These are phyloP conservation scores for Chaetomium strumarium DNA, from an alignment of 2,329 filamentous ascomycete species.

Conservation along the genomic window DNA sequence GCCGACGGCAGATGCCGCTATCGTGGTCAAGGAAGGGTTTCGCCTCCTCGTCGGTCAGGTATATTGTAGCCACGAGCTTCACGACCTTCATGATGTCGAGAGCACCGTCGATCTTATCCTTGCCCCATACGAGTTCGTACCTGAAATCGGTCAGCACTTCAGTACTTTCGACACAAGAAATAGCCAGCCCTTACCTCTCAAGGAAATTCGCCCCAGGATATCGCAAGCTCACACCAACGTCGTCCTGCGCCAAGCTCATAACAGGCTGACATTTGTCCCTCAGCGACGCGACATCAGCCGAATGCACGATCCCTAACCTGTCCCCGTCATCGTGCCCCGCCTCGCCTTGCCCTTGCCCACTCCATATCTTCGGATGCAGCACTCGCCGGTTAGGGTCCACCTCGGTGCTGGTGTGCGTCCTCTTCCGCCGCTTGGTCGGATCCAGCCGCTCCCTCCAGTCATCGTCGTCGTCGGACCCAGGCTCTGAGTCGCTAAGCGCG, in stretches of 20 bases:
- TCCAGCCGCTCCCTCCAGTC: constrained; percentile 43
- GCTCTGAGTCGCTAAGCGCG: constrained; percentile 43
- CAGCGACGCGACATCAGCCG: constrained; percentile 49
- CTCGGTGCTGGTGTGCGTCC: constrained; percentile 26
- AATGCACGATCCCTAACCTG: constrained; percentile 48
- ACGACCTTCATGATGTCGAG: constrained; percentile 68
- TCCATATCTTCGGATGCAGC: constrained; percentile 33
- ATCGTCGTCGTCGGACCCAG: constrained; percentile 46
- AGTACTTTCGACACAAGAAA: neutral
- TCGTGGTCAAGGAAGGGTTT: constrained; percentile 64
- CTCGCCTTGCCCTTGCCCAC: constrained; percentile 31
- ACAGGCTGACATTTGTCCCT: constrained; percentile 46
- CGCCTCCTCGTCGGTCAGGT: constrained; percentile 66
- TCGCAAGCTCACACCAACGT: constrained; percentile 63
- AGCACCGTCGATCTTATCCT: constrained; percentile 72
- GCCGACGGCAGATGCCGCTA: constrained; percentile 66
- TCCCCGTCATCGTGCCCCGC: constrained; percentile 16
- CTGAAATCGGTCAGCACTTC: constrained; percentile 29
- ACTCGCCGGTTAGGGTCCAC: constrained; percentile 44
- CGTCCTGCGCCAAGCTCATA: constrained; percentile 44
- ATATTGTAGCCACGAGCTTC: constrained; percentile 64
- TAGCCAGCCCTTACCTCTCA: constrained; percentile 25
- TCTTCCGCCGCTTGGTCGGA: constrained; percentile 44
- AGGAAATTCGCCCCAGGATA: constrained; percentile 61
- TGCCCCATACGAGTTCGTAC: constrained; percentile 71